A percentile compares a stretch with the other conserved stretches of the same genome.
These are phyloP conservation scores for Teunomyces pallodes DNA, from an alignment of 805 yeast species.

Conservation along the genomic window DNA sequence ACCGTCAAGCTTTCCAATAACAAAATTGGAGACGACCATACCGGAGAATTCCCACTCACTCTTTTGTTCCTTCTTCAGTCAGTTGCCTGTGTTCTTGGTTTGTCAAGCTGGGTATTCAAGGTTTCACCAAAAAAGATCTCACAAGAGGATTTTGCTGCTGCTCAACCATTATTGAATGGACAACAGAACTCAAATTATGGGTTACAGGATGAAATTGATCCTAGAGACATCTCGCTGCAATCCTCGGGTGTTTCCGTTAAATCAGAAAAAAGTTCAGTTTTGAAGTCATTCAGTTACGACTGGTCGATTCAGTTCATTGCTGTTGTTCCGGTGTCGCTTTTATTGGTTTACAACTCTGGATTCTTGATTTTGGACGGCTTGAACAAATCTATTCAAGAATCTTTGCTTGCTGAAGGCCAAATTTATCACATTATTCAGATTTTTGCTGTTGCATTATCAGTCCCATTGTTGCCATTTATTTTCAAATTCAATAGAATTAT, in stretches of 20 bases:
- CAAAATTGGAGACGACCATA: slow-evolving; percentile 41
- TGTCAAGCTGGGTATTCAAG: slow-evolving; percentile 44
- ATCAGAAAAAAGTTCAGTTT: slow-evolving; percentile 1
- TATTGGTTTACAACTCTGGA: slow-evolving; percentile 53
- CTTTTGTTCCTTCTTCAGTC: slow-evolving; percentile 48
- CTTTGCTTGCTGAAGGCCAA: slow-evolving; percentile 40
- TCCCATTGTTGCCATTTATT: slow-evolving; percentile 64
- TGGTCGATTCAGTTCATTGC: slow-evolving; percentile 77
- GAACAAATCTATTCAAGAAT: slow-evolving; percentile 71
- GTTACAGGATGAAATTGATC: slow-evolving; percentile 13
- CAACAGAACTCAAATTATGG: slow-evolving; percentile 9
- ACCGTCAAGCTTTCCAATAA: slow-evolving; percentile 49
- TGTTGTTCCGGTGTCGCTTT: slow-evolving; percentile 62
- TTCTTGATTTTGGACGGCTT: slow-evolving; percentile 60
- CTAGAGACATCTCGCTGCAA: slow-evolving; percentile 1
- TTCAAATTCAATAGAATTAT: slow-evolving; percentile 61
- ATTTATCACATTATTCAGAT: slow-evolving; percentile 27
- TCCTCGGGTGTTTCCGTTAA: slow-evolving; percentile 1
- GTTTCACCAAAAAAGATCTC: slow-evolving; percentile 8
- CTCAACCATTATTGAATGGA: slow-evolving; percentile 30
- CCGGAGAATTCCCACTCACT: slow-evolving; percentile 52
- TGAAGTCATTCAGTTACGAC: slow-evolving; percentile 59
- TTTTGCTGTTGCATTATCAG: slow-evolving; percentile 29
- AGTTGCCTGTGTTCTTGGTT: slow-evolving; percentile 49
- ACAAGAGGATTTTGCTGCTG: slow-evolving; percentile 17